A percentile compares a stretch with the other conserved stretches of the same genome.
Evolutionary conservation across 2,329 filamentous ascomycete genomes (phyloP).

Genomic region (Periconia digitata): DNA sequence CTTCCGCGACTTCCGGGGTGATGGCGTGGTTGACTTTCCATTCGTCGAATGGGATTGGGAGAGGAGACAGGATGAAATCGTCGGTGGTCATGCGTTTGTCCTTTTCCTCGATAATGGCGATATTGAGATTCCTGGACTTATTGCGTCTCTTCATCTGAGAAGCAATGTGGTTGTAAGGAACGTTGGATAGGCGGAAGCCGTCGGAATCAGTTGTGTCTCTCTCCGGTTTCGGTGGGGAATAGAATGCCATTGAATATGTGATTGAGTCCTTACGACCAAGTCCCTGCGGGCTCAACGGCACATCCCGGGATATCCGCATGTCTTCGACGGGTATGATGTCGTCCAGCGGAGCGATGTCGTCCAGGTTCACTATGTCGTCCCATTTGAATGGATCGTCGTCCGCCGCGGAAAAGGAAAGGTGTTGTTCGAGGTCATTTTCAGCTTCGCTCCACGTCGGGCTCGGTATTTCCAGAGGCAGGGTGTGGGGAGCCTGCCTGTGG

Average conservation of each 20-base stretch:
- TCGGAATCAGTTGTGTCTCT: slow-evolving; percentile 23
- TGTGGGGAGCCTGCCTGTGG: slow-evolving; percentile 20
- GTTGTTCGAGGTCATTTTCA: slow-evolving; percentile 41
- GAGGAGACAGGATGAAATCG: slow-evolving; percentile 20
- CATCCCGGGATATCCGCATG: slow-evolving; percentile 1
- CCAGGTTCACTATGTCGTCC: slow-evolving; percentile 16
- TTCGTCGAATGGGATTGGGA: slow-evolving; percentile 18
- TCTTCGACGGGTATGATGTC: not conserved
- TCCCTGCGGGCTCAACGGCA: slow-evolving; percentile 8
- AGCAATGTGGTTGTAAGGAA: slow-evolving; percentile 34
- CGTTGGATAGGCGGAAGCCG: slow-evolving; percentile 21
- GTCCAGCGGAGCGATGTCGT: slow-evolving; percentile 2
- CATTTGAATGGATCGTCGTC: slow-evolving; percentile 26
- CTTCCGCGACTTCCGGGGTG: slow-evolving; percentile 48
- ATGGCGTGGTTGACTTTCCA: slow-evolving; percentile 35
- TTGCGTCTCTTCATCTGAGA: slow-evolving; percentile 28
- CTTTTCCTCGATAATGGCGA: slow-evolving; percentile 29
- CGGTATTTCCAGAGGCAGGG: slow-evolving; percentile 7
- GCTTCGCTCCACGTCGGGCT: slow-evolving; percentile 54
- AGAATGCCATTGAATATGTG: slow-evolving; percentile 17
- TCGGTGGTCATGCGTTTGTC: slow-evolving; percentile 21
- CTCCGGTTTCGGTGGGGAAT: slow-evolving; percentile 45
- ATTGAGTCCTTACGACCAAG: slow-evolving; percentile 14
- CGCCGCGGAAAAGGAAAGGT: slow-evolving; percentile 32
- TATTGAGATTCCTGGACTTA: slow-evolving; percentile 15